Base-by-base conservation (phyloP, 352 stramenopile species). In the Phytophthora podocarpi region DNA sequence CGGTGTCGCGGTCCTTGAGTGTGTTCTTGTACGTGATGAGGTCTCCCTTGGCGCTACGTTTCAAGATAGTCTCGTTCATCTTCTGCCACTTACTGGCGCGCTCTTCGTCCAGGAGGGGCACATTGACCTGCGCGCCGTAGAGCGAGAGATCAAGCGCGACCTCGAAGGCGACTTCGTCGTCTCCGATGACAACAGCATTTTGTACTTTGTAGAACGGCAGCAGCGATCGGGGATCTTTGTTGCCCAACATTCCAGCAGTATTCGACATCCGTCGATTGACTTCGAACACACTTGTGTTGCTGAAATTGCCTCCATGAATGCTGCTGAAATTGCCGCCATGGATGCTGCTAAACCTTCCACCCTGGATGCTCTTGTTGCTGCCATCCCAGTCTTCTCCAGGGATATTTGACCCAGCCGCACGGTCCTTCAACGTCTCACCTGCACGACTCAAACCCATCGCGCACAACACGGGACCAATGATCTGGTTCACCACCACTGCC, bases 1-100 rank as follows among this genome's bases (percentile, higher is more conserved):
- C 59, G 9, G 68, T 64, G 59, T 67, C 59, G 9, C 63, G 47
- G 34, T 86, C 72, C 16, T 76, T 64, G 24, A 89, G 63, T n/a
- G 84, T 83, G 70, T 87, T 85, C 60, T 82, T 85, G 64, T 70
- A 87, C 64, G 70, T 76, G 54, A 85, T 90, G 40, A 87, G 70
- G 30, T 89, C 76, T 18, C 63, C 74, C 43, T 89, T 85, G 16
- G 70, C 76, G 15, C 61, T 72, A 1, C 77, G 69, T 9, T 67
- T 64, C 12, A 86, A 43, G 31, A 87, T 89, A 13, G 65, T 72
- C 12, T 82, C 72, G 60, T 86, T 87, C 54, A 89, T 87, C 42
- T 76, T 61, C 21, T 85, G 64, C 78, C 78, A 88, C 41, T 85
- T 86, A 0, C 65, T 71, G 21, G 70, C 62, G 8, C 77, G 73